Conservation (phyloP, 495 filamentous ascomycete species). For the Penicillium alfredii region DNA sequence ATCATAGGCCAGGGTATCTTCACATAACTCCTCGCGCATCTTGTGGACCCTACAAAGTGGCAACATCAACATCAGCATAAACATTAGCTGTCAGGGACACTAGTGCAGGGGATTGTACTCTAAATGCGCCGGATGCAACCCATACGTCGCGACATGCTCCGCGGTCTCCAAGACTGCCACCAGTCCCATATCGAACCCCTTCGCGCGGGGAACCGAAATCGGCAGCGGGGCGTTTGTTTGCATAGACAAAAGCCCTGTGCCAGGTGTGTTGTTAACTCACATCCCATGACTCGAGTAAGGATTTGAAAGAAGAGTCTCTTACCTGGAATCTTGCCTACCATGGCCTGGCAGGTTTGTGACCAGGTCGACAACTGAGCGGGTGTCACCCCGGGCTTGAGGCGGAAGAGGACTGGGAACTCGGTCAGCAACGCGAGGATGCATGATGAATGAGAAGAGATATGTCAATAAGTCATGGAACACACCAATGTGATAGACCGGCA, state of each 20-base stretch:
- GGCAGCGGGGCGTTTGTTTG: slow-evolving; percentile 28
- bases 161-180: slow-evolving; percentile 37
- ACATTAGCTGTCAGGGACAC: background rate
- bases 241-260: slow-evolving; percentile 27
- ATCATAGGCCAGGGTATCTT: slow-evolving; percentile 43
- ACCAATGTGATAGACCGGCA: slow-evolving; percentile 35
- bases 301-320: background rate
- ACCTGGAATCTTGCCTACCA: slow-evolving; percentile 40
- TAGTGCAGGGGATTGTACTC: slow-evolving; percentile 23
- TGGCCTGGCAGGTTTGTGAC: slow-evolving; percentile 21
- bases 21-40: slow-evolving; percentile 39
- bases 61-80: background rate
- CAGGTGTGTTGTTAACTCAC: background rate
- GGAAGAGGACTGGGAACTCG: slow-evolving; percentile 33
- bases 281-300: background rate
- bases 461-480: slow-evolving; percentile 1
- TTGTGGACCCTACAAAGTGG: slow-evolving; percentile 29
- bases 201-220: slow-evolving; percentile 33
- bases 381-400: slow-evolving; percentile 35
- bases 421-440: slow-evolving; percentile 6
- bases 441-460: background rate
- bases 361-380: slow-evolving; percentile 26
- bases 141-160: slow-evolving; percentile 34
- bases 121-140: slow-evolving; percentile 34
- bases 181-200: slow-evolving; percentile 40